Evolutionary conservation across 2,329 filamentous ascomycete genomes (phyloP).

Genomic region (Aspergillus vadensis): DNA sequence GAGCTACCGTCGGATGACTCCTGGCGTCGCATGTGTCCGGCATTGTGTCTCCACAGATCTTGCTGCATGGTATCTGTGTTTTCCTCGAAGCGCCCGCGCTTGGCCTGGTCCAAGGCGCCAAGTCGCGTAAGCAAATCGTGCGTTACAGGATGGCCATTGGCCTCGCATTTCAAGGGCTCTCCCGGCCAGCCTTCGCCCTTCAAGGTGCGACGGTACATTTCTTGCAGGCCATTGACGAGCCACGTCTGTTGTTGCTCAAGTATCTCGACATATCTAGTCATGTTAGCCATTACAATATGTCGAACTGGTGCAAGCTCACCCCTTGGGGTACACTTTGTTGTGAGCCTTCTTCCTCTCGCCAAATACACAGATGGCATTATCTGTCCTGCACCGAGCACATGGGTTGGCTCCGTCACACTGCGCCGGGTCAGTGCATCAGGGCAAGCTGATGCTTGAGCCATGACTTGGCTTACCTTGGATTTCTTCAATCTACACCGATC

Average conservation of each 20-base stretch:
- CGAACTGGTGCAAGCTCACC: constrained; percentile 47
- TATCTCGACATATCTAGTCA: constrained; percentile 64
- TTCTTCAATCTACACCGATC: constrained; percentile 68
- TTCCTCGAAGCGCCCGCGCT: constrained; percentile 61
- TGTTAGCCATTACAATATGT: constrained; percentile 8
- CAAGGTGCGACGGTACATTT: constrained; percentile 58
- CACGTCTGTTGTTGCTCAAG: constrained; percentile 66
- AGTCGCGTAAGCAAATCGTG: constrained; percentile 65
- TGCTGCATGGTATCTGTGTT: constrained; percentile 58
- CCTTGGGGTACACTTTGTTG: constrained; percentile 69
- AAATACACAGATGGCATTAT: constrained; percentile 67
- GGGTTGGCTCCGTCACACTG: constrained; percentile 63
- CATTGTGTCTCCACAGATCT: constrained; percentile 55
- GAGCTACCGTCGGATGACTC: constrained; percentile 61
- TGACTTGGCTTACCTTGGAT: constrained; percentile 55
- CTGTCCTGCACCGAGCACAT: constrained; percentile 64
- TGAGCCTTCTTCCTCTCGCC: constrained; percentile 67
- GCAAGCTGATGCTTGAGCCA: constrained; percentile 15
- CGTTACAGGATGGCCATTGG: constrained; percentile 60
- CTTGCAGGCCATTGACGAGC: constrained; percentile 62
- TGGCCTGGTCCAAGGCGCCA: constrained; percentile 56
- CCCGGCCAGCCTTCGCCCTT: constrained; percentile 60
- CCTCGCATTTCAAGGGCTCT: constrained; percentile 52
- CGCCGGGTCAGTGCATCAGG: constrained; percentile 28
- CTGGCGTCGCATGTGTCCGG: constrained; percentile 54